A percentile compares a stretch with the other conserved stretches of the same genome.
These are phyloP conservation scores for Globisporangium canariense DNA, from an alignment of 352 stramenopile genomes.

Conservation along the genomic window DNA sequence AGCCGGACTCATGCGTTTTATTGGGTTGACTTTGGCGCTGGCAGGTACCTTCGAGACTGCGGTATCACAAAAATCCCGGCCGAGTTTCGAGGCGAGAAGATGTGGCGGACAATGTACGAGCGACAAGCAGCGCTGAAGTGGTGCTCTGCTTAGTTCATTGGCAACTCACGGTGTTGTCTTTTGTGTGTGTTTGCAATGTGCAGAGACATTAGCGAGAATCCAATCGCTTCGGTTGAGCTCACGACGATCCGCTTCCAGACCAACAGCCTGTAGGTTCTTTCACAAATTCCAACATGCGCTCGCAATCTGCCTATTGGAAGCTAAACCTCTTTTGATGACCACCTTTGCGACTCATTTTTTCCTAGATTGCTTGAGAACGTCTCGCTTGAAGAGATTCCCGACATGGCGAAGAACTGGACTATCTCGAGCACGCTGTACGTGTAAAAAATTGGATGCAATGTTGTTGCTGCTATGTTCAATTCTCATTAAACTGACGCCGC, in stretches of 20 bases:
- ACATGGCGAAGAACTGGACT: constrained; percentile 13
- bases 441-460: background rate
- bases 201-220: constrained; percentile 20
- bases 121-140: too few species aligned
- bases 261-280: constrained; percentile 8
- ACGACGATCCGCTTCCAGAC: constrained; percentile 16
- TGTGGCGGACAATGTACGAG: constrained; percentile 16
- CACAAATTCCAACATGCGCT: too few species aligned
- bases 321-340: background rate
- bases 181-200: background rate
- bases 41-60: constrained; percentile 15
- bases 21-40: background rate
- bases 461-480: background rate
- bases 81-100: constrained; percentile 19
- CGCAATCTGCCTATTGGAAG: background rate
- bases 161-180: background rate
- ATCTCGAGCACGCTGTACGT: constrained; percentile 14
- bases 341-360: background rate
- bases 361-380: constrained; percentile 14
- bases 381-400: constrained; percentile 12
- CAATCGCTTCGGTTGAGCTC: constrained; percentile 12
- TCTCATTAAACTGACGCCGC: background rate
- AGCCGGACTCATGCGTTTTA: background rate
- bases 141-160: background rate
- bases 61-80: constrained; percentile 9